Percentiles rank a stretch among this genome's conserved stretches.
These are phyloP conservation scores for Silybum marianum DNA, from an alignment of 129 eudicot species.

Conservation along the genomic window DNA sequence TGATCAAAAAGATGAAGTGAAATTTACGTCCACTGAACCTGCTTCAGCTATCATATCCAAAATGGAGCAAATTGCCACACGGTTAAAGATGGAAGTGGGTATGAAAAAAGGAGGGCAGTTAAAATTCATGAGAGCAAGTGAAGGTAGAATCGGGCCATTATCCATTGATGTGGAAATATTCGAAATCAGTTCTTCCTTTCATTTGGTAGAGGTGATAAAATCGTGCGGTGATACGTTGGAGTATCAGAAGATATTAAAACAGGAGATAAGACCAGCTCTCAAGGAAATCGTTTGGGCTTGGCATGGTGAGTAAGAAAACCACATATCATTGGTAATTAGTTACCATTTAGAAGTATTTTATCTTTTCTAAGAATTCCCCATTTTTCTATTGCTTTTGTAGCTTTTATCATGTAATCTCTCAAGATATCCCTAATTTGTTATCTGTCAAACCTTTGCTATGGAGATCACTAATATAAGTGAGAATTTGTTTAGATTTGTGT, in stretches of 20 bases:
- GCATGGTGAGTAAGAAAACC: conserved; percentile 75
- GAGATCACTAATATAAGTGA: not conserved
- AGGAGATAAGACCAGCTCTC: conserved; percentile 55
- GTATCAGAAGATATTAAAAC: conserved; percentile 51
- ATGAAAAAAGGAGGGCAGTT: conserved; percentile 57
- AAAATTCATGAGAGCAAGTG: conserved; percentile 42
- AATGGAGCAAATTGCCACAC: conserved; percentile 55
- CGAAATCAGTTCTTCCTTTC: conserved; percentile 54
- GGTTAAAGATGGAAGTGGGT: conserved; percentile 47
- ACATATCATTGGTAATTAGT: not conserved
- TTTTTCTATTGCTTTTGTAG: conserved; percentile 26
- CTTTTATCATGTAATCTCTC: conserved; percentile 29
- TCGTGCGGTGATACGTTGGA: conserved; percentile 59
- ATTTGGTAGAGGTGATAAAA: conserved; percentile 68
- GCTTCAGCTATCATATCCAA: conserved; percentile 51
- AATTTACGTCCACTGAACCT: conserved; percentile 57
- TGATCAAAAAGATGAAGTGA: conserved; percentile 60
- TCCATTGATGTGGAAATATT: conserved; percentile 52
- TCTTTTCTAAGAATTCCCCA: conserved; percentile 16
- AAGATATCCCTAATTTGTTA: conserved; percentile 18
- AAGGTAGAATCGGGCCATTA: conserved; percentile 34
- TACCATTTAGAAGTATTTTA: conserved; percentile 2
- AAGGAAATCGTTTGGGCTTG: conserved; percentile 76
- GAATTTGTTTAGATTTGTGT: conserved; percentile 13
- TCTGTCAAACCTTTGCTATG: conserved; percentile 7